These are phyloP conservation scores for Penicillium expansum DNA, from an alignment of 2,329 filamentous ascomycete species.

Conservation along the genomic window DNA sequence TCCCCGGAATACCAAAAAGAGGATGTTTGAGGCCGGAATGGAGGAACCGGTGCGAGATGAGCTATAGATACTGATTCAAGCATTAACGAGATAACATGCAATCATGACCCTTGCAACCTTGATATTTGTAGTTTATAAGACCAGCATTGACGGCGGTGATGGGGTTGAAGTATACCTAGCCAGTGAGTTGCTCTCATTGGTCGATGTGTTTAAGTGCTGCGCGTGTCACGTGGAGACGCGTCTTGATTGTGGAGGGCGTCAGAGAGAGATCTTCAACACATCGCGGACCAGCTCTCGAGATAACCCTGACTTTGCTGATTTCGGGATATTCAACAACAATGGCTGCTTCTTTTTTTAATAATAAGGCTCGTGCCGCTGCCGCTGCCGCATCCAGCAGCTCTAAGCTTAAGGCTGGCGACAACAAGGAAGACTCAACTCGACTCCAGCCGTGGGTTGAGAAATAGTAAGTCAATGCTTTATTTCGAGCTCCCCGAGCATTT, in stretches of 20 bases:
- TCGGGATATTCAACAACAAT: slow-evolving; percentile 22
- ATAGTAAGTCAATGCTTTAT: slow-evolving; percentile 62
- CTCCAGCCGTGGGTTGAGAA: slow-evolving; percentile 98
- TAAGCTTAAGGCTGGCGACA: slow-evolving; percentile 63
- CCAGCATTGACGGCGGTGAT: background rate
- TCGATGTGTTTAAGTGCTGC: slow-evolving; percentile 21
- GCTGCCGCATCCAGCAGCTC: slow-evolving; percentile 71
- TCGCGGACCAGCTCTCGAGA: slow-evolving; percentile 2
- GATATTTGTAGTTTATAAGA: background rate
- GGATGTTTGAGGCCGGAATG: slow-evolving; percentile 46
- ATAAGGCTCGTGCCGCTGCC: slow-evolving; percentile 74
- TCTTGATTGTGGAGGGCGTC: slow-evolving; percentile 21
- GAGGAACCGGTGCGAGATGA: slow-evolving; percentile 38
- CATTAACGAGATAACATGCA: slow-evolving; percentile 15
- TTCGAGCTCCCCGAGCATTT: background rate
- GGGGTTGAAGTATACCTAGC: background rate
- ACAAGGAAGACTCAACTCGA: slow-evolving; percentile 61
- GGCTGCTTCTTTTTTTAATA: slow-evolving; percentile 90
- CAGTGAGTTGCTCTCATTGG: slow-evolving; percentile 10
- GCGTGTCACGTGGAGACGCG: slow-evolving; percentile 39
- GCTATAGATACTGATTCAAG: slow-evolving; percentile 27
- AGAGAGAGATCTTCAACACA: slow-evolving; percentile 10
- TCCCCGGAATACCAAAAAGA: slow-evolving; percentile 48
- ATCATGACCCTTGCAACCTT: background rate
- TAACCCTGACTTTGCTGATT: background rate